phyloP scores from a whole-genome alignment of 139 green algal species.

The Trebouxia sp. region DNA sequence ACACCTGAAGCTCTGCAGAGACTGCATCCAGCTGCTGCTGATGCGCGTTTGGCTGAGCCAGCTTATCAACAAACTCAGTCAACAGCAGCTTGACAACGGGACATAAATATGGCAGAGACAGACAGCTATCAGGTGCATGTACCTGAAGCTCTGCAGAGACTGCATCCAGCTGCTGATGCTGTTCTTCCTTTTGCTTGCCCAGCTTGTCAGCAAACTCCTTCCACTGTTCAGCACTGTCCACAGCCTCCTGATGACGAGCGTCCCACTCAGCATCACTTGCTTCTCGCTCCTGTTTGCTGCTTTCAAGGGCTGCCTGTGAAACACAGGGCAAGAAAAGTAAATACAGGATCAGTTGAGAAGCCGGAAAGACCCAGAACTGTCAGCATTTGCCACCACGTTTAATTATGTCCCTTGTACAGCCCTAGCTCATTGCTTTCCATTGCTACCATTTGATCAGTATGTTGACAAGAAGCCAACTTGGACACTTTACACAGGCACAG shows the following conservation, averaged over 20 bases:
- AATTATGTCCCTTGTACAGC: too few relatives aligned
- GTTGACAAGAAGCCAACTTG: too few relatives aligned
- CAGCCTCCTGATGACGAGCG: slow-evolving; percentile 35
- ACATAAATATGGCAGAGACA: background rate
- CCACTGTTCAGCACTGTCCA: slow-evolving; percentile 52
- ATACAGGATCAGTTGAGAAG: too few relatives aligned
- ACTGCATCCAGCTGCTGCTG: slow-evolving; percentile 37
- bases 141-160: slow-evolving; percentile 33
- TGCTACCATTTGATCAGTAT: too few relatives aligned
- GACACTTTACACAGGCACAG: too few relatives aligned
- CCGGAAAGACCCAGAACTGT: too few relatives aligned
- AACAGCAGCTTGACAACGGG: slow-evolving; percentile 37
- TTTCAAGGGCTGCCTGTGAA: background rate
- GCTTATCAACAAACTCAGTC: slow-evolving; percentile 46
- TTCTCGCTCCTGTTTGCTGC: background rate
- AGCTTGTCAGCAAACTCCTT: slow-evolving; percentile 49
- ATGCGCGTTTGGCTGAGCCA: slow-evolving; percentile 24
- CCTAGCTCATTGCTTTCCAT: too few relatives aligned
- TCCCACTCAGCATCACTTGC: slow-evolving; percentile 35
- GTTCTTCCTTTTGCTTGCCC: slow-evolving; percentile 23
- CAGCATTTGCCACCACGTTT: too few relatives aligned
- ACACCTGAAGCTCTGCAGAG: slow-evolving; percentile 21
- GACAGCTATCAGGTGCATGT: background rate
- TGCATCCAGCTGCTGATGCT: slow-evolving; percentile 38
- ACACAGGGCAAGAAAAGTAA: too few relatives aligned